phyloP scores from a whole-genome alignment of 371 early-diverging fungal species.

The Saksenaea vasiformis region DNA sequence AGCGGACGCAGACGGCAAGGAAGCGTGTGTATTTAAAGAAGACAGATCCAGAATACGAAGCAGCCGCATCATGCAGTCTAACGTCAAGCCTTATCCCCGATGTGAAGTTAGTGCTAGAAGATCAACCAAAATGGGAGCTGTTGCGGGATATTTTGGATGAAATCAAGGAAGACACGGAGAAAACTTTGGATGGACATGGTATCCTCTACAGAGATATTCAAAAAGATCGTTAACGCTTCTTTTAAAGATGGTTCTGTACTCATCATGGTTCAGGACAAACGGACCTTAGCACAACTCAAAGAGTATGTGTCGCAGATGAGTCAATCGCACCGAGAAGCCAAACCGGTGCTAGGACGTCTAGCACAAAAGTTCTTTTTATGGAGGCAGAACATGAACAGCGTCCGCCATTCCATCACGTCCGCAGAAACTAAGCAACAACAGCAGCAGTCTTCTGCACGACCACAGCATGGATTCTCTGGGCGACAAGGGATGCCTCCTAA shows the following conservation, averaged over 20 bases:
- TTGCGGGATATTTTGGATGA: slow-evolving; percentile 74
- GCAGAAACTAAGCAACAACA: slow-evolving; percentile 3
- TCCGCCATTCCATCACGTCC: slow-evolving; percentile 26
- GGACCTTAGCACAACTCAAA: slow-evolving; percentile 70
- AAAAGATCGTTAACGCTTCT: slow-evolving; percentile 3
- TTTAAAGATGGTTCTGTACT: slow-evolving; percentile 49
- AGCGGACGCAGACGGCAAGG: slow-evolving; percentile 48
- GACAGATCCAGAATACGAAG: slow-evolving; percentile 41
- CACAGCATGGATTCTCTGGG: background rate
- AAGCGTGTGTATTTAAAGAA: slow-evolving; percentile 63
- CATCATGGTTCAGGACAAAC: slow-evolving; percentile 72
- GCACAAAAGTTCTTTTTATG: slow-evolving; percentile 67
- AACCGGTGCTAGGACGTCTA: slow-evolving; percentile 48
- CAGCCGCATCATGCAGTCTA: background rate
- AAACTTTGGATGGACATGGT: slow-evolving; percentile 33
- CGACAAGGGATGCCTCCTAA: slow-evolving; percentile 55
- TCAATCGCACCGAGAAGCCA: slow-evolving; percentile 13
- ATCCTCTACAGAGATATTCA: background rate
- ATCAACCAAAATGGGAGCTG: slow-evolving; percentile 90
- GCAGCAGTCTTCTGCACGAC: slow-evolving; percentile 1
- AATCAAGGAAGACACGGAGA: slow-evolving; percentile 62
- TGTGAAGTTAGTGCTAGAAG: slow-evolving; percentile 79
- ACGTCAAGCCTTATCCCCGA: slow-evolving; percentile 9
- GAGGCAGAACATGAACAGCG: slow-evolving; percentile 55
- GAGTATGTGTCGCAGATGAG: slow-evolving; percentile 46